Percentiles rank a stretch among this genome's conserved stretches.
These are phyloP conservation scores for Phytophthora cactorum DNA, from an alignment of 352 stramenopile species.

Conservation along the genomic window DNA sequence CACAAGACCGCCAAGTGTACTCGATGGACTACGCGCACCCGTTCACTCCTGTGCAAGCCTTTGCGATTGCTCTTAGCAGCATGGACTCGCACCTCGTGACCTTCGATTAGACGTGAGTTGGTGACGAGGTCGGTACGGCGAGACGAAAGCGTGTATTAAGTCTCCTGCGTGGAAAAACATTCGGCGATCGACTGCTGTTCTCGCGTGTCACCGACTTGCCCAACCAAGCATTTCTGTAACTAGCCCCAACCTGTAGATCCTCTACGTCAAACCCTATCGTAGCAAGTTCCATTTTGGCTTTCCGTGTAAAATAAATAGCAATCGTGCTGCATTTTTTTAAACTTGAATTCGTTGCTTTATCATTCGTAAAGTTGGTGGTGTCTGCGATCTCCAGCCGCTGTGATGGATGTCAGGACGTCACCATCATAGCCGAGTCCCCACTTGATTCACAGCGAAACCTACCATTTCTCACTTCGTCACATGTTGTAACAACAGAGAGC, in stretches of 20 bases:
- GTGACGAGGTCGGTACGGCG: slow-evolving; percentile 20
- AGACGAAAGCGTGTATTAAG: slow-evolving; percentile 43
- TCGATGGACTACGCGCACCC: slow-evolving; percentile 89
- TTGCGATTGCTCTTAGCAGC: slow-evolving; percentile 87
- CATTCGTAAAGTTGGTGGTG: neutral
- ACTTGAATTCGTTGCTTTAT: neutral
- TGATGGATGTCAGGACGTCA: neutral
- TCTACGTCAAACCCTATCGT: slow-evolving; percentile 39
- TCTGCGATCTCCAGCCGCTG: neutral
- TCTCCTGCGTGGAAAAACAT: slow-evolving; percentile 28
- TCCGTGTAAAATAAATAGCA: slow-evolving; percentile 49
- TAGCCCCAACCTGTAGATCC: slow-evolving; percentile 39
- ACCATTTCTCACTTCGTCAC: neutral
- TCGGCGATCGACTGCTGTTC: slow-evolving; percentile 29
- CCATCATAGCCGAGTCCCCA: neutral
- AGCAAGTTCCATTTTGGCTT: slow-evolving; percentile 44
- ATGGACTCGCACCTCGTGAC: slow-evolving; percentile 90
- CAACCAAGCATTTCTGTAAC: slow-evolving; percentile 28
- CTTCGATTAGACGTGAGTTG: slow-evolving; percentile 66
- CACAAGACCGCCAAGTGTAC: slow-evolving; percentile 87
- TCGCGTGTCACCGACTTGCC: slow-evolving; percentile 24
- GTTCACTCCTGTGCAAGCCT: slow-evolving; percentile 86
- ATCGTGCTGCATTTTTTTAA: slow-evolving; percentile 31
- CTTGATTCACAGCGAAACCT: neutral
- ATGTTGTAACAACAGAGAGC: neutral